Conservation (phyloP, 1,139 yeast genomes). For the Pneumocystis canis region DNA sequence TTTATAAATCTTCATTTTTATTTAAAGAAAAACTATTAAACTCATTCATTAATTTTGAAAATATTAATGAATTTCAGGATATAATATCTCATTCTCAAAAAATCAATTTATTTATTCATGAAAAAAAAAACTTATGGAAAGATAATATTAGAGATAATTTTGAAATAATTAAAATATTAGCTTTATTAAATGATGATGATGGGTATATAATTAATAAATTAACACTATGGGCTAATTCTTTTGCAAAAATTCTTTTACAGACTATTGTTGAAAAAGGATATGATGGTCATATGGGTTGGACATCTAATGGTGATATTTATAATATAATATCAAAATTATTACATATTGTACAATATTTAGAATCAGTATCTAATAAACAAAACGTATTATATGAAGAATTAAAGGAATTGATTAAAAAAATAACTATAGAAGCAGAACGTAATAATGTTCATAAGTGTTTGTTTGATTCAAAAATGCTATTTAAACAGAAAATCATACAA, state of each 20-base stretch:
- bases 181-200: conserved; percentile 4
- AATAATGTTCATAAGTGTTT: conserved; percentile 1
- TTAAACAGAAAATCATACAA: not conserved
- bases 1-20: conserved; percentile 3
- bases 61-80: conserved; percentile 8
- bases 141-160: conserved; percentile 18
- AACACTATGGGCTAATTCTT: conserved; percentile 1
- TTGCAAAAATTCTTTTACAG: conserved; percentile 1
- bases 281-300: conserved; percentile 10
- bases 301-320: conserved; percentile 1
- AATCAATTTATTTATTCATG: conserved; percentile 32
- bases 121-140: conserved; percentile 37
- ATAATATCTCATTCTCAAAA: conserved; percentile 10
- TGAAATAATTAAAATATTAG: conserved; percentile 6
- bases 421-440: not conserved
- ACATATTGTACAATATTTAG: not conserved
- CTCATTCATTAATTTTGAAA: conserved; percentile 1
- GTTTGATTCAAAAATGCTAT: conserved; percentile 7
- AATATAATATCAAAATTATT: conserved; percentile 4
- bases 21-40: not conserved
- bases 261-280: conserved; percentile 6
- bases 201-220: conserved; percentile 3
- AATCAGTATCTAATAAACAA: not conserved
- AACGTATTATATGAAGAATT: not conserved
- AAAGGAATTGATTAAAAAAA: not conserved